Evolutionary conservation across 179 eudicot genomes (phyloP).

Genomic region (Camellia oleifera): DNA sequence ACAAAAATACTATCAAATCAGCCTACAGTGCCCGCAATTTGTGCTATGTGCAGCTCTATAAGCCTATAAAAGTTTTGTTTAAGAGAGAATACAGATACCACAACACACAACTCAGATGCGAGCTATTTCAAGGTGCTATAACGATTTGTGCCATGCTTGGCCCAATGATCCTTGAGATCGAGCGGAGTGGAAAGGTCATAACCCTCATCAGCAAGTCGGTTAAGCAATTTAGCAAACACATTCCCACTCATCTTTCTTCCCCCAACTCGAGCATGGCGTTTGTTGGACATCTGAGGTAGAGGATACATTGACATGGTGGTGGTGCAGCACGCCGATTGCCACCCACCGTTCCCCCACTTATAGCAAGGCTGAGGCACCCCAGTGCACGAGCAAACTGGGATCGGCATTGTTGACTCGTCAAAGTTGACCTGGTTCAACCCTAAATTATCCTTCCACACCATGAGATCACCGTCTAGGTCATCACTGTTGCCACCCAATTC

Average conservation of each 20-base stretch:
- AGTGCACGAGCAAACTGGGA: slow-evolving; percentile 82
- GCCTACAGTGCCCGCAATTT: not conserved
- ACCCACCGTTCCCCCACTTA: slow-evolving; percentile 89
- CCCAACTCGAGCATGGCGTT: slow-evolving; percentile 69
- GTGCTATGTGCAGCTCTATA: not conserved
- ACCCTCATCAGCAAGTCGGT: slow-evolving; percentile 72
- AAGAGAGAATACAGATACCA: not conserved
- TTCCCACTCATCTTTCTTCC: slow-evolving; percentile 88
- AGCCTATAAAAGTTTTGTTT: not conserved
- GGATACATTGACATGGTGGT: slow-evolving; percentile 75
- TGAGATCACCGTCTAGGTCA: slow-evolving; percentile 25
- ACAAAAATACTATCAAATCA: not conserved
- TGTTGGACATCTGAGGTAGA: slow-evolving; percentile 62
- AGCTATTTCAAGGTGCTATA: slow-evolving; percentile 52
- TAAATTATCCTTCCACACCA: slow-evolving; percentile 47
- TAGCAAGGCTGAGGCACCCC: slow-evolving; percentile 79
- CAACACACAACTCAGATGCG: not conserved
- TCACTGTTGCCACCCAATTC: slow-evolving; percentile 18
- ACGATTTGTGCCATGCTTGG: slow-evolving; percentile 82
- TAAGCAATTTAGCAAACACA: slow-evolving; percentile 66
- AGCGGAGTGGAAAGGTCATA: slow-evolving; percentile 58
- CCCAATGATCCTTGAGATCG: slow-evolving; percentile 80
- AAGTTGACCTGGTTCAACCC: slow-evolving; percentile 71
- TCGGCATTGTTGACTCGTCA: slow-evolving; percentile 75
- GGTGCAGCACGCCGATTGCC: slow-evolving; percentile 87